These are phyloP conservation scores for Axilococcus clingmanii DNA, from an alignment of 139 green algal species.

Conservation along the genomic window DNA sequence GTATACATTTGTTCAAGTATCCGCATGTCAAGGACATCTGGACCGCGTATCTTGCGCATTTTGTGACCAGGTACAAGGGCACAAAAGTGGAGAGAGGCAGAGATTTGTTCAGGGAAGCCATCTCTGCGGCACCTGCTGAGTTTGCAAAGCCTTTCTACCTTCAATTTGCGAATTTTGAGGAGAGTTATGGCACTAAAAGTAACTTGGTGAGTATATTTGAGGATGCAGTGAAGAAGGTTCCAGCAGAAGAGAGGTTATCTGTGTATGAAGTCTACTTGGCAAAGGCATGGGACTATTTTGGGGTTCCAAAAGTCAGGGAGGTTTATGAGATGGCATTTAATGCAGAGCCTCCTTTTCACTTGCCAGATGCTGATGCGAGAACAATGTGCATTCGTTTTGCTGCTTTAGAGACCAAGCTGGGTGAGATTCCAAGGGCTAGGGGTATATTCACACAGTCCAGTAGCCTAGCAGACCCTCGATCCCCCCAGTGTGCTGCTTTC, in stretches of 20 bases:
- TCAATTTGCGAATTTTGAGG: slow-evolving; percentile 83
- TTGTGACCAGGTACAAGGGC: slow-evolving; percentile 67
- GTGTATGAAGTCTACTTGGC: slow-evolving; percentile 84
- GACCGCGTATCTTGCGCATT: slow-evolving; percentile 84
- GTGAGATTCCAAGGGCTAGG: slow-evolving; percentile 91
- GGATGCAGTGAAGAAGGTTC: slow-evolving; percentile 56
- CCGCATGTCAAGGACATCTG: slow-evolving; percentile 94
- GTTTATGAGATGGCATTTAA: slow-evolving; percentile 89
- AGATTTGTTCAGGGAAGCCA: slow-evolving; percentile 91
- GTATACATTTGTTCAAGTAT: slow-evolving; percentile 90
- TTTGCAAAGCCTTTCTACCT: slow-evolving; percentile 65
- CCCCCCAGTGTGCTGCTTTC: slow-evolving; percentile 45
- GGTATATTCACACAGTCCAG: slow-evolving; percentile 82
- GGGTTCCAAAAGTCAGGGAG: slow-evolving; percentile 89
- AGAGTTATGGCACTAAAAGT: slow-evolving; percentile 80
- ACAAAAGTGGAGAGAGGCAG: slow-evolving; percentile 89
- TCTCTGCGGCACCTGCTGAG: slow-evolving; percentile 38
- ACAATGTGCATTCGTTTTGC: slow-evolving; percentile 77
- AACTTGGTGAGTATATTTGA: slow-evolving; percentile 88
- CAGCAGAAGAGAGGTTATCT: slow-evolving; percentile 53
- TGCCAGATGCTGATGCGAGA: slow-evolving; percentile 66
- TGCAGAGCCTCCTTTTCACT: slow-evolving; percentile 52
- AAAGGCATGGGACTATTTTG: slow-evolving; percentile 85
- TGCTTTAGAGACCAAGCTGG: slow-evolving; percentile 74
- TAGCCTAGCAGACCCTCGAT: slow-evolving; percentile 45